These are phyloP conservation scores for Populus tremula DNA, from an alignment of 345 rosid genomes.

Conservation along the genomic window DNA sequence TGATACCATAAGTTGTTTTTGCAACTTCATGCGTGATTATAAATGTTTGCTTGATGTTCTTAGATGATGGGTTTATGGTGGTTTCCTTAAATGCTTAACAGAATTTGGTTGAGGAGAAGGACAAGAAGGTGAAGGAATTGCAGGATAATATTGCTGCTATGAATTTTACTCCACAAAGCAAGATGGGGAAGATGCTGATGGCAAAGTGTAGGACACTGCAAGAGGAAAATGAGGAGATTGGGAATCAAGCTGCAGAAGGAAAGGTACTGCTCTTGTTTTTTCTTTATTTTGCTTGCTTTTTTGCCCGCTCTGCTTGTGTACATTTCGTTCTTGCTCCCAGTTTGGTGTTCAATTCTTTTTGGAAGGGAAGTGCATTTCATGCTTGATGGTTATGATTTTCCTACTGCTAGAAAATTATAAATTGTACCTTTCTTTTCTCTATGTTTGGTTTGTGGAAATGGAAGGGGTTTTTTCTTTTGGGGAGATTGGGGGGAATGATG, in stretches of 20 bases:
- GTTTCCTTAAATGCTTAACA: slow-evolving; percentile 21
- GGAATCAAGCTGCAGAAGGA: slow-evolving; percentile 93
- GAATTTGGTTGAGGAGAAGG: slow-evolving; percentile 95
- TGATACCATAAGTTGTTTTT: background rate
- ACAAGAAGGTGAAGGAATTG: slow-evolving; percentile 90
- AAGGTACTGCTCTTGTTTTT: slow-evolving; percentile 44
- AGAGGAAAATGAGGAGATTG: slow-evolving; percentile 98
- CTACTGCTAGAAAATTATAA: background rate
- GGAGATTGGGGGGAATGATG: background rate
- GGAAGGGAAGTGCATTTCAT: background rate
- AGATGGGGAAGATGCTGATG: slow-evolving; percentile 94
- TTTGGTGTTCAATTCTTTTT: background rate
- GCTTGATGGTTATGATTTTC: no score
- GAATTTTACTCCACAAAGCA: slow-evolving; percentile 83
- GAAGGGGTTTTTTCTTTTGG: background rate
- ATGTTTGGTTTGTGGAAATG: background rate
- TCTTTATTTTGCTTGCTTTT: slow-evolving; percentile 1
- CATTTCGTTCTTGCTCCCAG: background rate
- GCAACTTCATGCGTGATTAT: background rate
- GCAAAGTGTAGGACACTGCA: slow-evolving; percentile 86
- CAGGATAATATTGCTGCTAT: slow-evolving; percentile 87
- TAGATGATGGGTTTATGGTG: background rate
- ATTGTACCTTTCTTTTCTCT: background rate
- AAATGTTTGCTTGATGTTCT: background rate
- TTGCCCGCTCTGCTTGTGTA: background rate